Conservation (phyloP, 1,139 yeast genomes). For the Magnusiomyces fungicola region DNA sequence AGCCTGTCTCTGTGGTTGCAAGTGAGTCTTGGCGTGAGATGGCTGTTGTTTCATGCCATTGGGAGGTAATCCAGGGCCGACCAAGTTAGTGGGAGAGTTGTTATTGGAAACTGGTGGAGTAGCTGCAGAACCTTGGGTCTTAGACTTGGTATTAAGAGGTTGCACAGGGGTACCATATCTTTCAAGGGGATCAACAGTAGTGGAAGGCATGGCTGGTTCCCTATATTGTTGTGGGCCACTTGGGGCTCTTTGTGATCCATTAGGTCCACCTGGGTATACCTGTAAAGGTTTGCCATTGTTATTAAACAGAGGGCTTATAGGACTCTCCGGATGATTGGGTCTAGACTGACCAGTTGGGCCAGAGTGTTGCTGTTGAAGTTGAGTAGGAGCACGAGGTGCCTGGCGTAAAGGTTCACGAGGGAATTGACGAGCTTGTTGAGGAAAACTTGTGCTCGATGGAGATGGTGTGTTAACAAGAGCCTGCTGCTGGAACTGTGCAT, state of each 20-base stretch:
- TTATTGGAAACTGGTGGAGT: constrained; percentile 8
- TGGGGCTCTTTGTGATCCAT: background rate
- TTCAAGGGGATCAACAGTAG: constrained; percentile 4
- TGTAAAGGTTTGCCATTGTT: background rate
- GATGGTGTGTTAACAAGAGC: background rate
- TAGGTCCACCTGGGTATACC: constrained; percentile 2
- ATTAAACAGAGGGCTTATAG: background rate
- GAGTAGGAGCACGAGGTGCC: background rate
- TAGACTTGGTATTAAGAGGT: constrained; percentile 18
- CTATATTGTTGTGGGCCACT: background rate
- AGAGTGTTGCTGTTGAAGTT: background rate
- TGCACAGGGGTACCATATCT: constrained; percentile 16
- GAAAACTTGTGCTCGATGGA: background rate
- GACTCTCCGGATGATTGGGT: background rate
- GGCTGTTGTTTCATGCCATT: constrained; percentile 4
- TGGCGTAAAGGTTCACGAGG: constrained; percentile 3
- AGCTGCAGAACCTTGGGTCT: constrained; percentile 5
- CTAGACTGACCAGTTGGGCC: background rate
- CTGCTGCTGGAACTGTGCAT: background rate
- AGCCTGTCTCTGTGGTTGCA: background rate
- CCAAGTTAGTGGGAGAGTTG: constrained; percentile 7
- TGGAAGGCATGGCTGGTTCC: too few relatives aligned
- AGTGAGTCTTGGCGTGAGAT: background rate
- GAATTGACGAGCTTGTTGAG: constrained; percentile 3
- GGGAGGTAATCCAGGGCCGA: background rate